phyloP scores from a whole-genome alignment of 495 filamentous ascomycete genomes.

The Lindgomyces ingoldianus region DNA sequence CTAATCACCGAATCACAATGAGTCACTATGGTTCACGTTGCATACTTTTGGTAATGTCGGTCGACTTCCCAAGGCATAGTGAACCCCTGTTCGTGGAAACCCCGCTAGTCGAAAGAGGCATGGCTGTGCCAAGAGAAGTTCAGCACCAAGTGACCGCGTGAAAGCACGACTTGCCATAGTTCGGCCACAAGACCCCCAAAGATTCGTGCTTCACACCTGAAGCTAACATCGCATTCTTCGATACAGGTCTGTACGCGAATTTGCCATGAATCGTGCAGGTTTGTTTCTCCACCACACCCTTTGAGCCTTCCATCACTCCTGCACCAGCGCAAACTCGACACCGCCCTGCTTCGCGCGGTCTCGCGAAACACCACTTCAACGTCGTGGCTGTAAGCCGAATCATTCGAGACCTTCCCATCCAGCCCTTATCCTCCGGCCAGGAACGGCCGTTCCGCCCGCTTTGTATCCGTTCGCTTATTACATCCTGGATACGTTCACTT shows the following conservation, averaged over 20 bases:
- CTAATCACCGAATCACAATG: background rate
- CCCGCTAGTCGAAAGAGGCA: no score
- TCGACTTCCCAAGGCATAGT: background rate
- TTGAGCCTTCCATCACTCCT: slow-evolving; percentile 1
- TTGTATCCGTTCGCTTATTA: background rate
- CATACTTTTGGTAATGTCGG: background rate
- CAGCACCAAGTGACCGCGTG: background rate
- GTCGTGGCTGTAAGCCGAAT: background rate
- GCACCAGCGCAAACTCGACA: slow-evolving; percentile 10
- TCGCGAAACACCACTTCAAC: background rate
- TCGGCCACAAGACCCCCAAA: background rate
- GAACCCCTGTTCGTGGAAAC: no score
- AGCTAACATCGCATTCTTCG: background rate
- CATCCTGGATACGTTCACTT: background rate
- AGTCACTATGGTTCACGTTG: slow-evolving; percentile 14
- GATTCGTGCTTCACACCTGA: background rate
- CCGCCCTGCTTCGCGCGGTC: background rate
- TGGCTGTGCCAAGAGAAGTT: no score
- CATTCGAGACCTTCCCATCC: background rate
- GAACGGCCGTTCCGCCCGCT: background rate
- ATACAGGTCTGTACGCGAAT: slow-evolving; percentile 1
- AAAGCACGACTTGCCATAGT: no score
- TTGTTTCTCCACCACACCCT: slow-evolving; percentile 21
- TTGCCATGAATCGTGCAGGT: slow-evolving; percentile 37
- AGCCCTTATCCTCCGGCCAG: background rate